These are phyloP conservation scores for Marchantia paleacea DNA, from an alignment of 225 moss, liverwort and hornwort species.

Conservation along the genomic window DNA sequence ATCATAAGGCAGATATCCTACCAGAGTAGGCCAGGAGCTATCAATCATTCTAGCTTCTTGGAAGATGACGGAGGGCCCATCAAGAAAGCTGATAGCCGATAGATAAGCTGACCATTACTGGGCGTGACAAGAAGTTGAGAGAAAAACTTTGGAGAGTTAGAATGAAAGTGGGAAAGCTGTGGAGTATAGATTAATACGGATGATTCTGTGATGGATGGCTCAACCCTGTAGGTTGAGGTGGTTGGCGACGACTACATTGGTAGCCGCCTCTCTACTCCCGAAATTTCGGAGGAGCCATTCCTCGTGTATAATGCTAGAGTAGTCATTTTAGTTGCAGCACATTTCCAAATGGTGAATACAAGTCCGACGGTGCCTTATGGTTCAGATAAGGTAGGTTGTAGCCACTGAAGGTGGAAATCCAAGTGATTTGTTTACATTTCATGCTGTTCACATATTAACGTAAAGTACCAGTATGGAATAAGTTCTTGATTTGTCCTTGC, in stretches of 20 bases:
- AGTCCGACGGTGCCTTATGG: not conserved
- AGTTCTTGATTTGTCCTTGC: too few species aligned
- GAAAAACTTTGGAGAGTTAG: not conserved
- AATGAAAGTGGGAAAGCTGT: not conserved
- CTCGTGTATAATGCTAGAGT: not conserved
- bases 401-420: not conserved
- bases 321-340: not conserved
- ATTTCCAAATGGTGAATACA: not conserved
- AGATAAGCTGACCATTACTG: not conserved
- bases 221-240: not conserved
- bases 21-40: not conserved
- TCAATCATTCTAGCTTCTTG: not conserved
- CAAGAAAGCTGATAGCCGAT: not conserved
- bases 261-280: not conserved
- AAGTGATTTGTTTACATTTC: not conserved
- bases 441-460: not conserved
- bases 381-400: not conserved
- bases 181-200: not conserved
- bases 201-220: not conserved
- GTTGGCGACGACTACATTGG: too few species aligned
- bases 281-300: not conserved
- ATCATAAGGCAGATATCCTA: not conserved
- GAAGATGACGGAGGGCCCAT: too few species aligned
- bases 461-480: not conserved
- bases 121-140: not conserved